These are phyloP conservation scores for Penicillium paneum DNA, from an alignment of 2,329 filamentous ascomycete species.

Conservation along the genomic window DNA sequence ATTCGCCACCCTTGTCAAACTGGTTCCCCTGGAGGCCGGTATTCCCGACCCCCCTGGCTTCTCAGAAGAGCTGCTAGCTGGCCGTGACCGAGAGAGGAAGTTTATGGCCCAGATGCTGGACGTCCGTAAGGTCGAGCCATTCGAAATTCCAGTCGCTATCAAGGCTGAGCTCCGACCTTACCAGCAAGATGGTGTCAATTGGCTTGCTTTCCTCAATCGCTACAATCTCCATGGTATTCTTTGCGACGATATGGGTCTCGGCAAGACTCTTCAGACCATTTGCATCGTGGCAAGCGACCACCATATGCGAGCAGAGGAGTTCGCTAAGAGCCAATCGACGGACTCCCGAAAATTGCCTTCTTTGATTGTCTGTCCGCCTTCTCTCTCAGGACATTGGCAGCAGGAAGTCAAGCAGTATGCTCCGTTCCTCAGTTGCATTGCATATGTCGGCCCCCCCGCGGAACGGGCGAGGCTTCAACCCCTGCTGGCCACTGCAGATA, in stretches of 20 bases:
- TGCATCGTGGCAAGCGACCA: constrained; percentile 98
- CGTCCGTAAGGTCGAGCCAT: constrained; percentile 92
- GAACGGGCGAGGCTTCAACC: constrained; percentile 71
- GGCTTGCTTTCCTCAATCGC: constrained; percentile 95
- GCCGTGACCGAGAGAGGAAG: constrained; percentile 87
- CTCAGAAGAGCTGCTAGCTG: constrained; percentile 80
- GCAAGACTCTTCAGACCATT: constrained; percentile 94
- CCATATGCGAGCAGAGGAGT: constrained; percentile 88
- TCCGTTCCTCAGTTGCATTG: constrained; percentile 83
- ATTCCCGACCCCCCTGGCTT: constrained; percentile 95
- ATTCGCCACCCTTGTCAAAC: constrained; percentile 93
- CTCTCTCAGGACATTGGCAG: constrained; percentile 96
- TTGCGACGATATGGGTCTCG: constrained; percentile 98
- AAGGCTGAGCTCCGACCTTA: constrained; percentile 95
- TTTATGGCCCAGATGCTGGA: constrained; percentile 97
- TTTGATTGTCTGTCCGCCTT: constrained; percentile 92
- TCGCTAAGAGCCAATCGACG: constrained; percentile 71
- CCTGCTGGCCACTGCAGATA: constrained; percentile 72
- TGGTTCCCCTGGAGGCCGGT: constrained; percentile 93
- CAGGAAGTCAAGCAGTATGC: constrained; percentile 96
- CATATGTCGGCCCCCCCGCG: constrained; percentile 84
- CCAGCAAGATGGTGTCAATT: constrained; percentile 98
- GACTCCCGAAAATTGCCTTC: constrained; percentile 81
- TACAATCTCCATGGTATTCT: constrained; percentile 98
- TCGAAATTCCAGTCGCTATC: constrained; percentile 91